Conservation (phyloP, 441 rosid genomes). For the Erodium trifolium region DNA sequence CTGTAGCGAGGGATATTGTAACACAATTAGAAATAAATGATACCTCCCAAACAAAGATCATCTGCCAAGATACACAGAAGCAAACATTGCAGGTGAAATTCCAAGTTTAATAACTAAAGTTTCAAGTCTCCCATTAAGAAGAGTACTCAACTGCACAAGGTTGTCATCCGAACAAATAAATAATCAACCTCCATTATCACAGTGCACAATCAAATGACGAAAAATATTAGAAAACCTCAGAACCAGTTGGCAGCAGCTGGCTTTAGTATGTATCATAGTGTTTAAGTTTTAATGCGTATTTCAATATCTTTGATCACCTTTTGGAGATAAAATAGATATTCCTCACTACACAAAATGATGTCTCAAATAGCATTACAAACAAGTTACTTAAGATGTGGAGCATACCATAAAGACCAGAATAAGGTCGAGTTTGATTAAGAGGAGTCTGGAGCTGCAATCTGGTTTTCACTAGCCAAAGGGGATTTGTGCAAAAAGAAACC, state of each 20-base stretch:
- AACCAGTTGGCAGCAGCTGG: background rate
- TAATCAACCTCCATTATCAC: background rate
- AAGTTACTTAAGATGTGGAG: conserved; percentile 28
- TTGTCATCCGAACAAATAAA: background rate
- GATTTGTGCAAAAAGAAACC: conserved; percentile 90
- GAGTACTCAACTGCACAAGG: background rate
- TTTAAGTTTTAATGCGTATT: background rate
- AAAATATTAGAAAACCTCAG: background rate
- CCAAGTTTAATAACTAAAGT: background rate
- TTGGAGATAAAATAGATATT: conserved; percentile 23
- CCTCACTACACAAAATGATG: conserved; percentile 22
- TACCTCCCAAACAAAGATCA: background rate
- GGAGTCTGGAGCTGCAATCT: conserved; percentile 92
- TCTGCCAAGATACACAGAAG: conserved; percentile 3
- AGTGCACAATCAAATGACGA: background rate
- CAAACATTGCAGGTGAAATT: background rate
- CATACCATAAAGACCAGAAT: conserved; percentile 80
- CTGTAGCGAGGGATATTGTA: conserved; percentile 30
- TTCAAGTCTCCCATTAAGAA: background rate
- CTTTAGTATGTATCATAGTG: background rate
- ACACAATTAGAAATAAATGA: conserved; percentile 11
- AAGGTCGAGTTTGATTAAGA: conserved; percentile 59
- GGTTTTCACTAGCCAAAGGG: conserved; percentile 90
- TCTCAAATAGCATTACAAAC: conserved; percentile 26
- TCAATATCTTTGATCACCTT: background rate